Evolutionary conservation across 2,329 filamentous ascomycete genomes (phyloP).

Genomic region (Pezicula radicicola): DNA sequence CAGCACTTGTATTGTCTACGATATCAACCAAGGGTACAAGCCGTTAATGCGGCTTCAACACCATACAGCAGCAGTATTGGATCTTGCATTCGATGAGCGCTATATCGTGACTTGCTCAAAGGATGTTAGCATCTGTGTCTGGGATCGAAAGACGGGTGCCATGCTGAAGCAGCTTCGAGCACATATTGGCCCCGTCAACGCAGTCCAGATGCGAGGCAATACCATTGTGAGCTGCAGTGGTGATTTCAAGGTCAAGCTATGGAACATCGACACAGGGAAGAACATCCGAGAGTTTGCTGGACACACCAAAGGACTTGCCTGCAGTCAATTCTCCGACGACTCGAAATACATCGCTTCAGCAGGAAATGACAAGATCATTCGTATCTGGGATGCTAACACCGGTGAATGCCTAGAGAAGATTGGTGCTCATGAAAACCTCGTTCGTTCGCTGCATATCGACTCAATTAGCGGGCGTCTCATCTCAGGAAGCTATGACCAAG

Average conservation of each 20-base stretch:
- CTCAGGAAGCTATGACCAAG: slow-evolving; percentile 91
- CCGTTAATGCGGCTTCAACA: slow-evolving; percentile 75
- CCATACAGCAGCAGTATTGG: slow-evolving; percentile 86
- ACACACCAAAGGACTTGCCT: slow-evolving; percentile 90
- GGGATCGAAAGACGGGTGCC: slow-evolving; percentile 78
- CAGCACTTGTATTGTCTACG: slow-evolving; percentile 86
- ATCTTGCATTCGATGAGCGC: slow-evolving; percentile 87
- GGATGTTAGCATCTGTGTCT: slow-evolving; percentile 89
- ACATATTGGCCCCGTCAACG: slow-evolving; percentile 90
- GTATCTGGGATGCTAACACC: slow-evolving; percentile 92
- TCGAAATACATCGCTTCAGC: slow-evolving; percentile 91
- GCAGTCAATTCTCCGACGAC: slow-evolving; percentile 94
- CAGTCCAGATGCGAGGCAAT: slow-evolving; percentile 91
- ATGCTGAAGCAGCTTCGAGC: slow-evolving; percentile 78
- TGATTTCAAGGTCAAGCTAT: slow-evolving; percentile 89
- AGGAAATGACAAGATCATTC: slow-evolving; percentile 92
- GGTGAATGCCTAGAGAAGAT: slow-evolving; percentile 80
- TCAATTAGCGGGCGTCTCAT: slow-evolving; percentile 81
- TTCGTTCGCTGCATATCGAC: slow-evolving; percentile 89
- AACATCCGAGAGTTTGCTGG: slow-evolving; percentile 88
- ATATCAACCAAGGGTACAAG: slow-evolving; percentile 72
- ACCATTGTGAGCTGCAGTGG: slow-evolving; percentile 91
- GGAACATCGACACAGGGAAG: slow-evolving; percentile 87
- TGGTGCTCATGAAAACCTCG: slow-evolving; percentile 78
- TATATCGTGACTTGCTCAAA: slow-evolving; percentile 98